Conservation (phyloP, 176 grass and related monocot species). For the Puya raimondii region DNA sequence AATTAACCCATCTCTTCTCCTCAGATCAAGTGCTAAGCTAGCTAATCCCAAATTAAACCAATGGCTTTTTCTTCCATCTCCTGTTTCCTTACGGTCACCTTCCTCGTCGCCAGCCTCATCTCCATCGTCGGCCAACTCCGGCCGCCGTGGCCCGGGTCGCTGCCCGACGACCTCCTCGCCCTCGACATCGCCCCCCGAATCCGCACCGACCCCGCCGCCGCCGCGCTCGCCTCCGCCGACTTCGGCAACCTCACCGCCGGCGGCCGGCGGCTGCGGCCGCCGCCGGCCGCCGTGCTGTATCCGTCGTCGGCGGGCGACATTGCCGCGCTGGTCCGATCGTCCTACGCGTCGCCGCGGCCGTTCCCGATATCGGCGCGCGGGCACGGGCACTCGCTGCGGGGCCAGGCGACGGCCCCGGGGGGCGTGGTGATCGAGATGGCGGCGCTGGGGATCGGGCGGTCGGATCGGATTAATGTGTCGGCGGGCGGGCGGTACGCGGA, state of each 20-base stretch:
- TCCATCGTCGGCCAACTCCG: not conserved
- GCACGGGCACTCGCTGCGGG: conserved; percentile 37
- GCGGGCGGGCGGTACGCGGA: conserved; percentile 16
- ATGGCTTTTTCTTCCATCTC: not conserved
- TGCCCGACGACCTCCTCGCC: conserved; percentile 27
- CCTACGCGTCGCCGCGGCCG: conserved; percentile 16
- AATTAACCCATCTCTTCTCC: not conserved
- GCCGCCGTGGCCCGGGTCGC: not conserved
- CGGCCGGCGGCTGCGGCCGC: not conserved
- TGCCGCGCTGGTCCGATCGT: conserved; percentile 35
- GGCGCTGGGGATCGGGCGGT: conserved; percentile 4
- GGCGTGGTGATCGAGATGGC: conserved; percentile 56
- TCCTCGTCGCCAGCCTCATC: conserved; percentile 1
- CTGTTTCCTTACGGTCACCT: not conserved
- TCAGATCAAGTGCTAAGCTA: not conserved
- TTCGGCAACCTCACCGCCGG: conserved; percentile 29
- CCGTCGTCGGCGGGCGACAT: conserved; percentile 47
- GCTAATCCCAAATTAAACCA: not conserved
- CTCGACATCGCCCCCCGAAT: conserved; percentile 25
- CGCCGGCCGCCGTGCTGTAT: conserved; percentile 41
- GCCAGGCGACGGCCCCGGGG: conserved; percentile 34
- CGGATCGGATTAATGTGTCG: conserved; percentile 30
- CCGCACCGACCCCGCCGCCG: conserved; percentile 21
- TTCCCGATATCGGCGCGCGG: conserved; percentile 52
- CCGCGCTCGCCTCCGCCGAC: conserved; percentile 24